phyloP scores from a whole-genome alignment of 2,329 filamentous ascomycete species.

The Aspergillus fructus region DNA sequence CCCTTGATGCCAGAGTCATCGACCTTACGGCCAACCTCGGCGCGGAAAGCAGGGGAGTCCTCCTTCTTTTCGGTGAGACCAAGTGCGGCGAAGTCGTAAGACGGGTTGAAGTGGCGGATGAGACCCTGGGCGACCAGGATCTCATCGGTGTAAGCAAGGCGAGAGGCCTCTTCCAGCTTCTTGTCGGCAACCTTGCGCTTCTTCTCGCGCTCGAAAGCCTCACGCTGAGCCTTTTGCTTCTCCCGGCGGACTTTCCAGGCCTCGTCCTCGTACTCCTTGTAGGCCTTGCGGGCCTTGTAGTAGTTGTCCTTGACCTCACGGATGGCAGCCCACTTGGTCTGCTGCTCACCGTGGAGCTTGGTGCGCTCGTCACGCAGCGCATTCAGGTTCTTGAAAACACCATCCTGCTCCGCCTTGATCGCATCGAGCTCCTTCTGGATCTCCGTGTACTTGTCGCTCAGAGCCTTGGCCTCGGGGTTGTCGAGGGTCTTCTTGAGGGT shows the following conservation, averaged over 20 bases:
- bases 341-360: conserved; percentile 79
- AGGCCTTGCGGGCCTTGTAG: conserved; percentile 79
- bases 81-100: conserved; percentile 66
- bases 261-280: conserved; percentile 78
- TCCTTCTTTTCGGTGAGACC: conserved; percentile 48
- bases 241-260: conserved; percentile 73
- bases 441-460: conserved; percentile 81
- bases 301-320: conserved; percentile 88
- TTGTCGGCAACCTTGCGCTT: conserved; percentile 55
- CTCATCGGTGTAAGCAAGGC: conserved; percentile 88
- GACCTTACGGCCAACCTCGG: conserved; percentile 77
- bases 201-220: conserved; percentile 49
- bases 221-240: conserved; percentile 77
- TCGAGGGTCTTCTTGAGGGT: conserved; percentile 86
- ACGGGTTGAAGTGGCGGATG: conserved; percentile 87
- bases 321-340: conserved; percentile 78
- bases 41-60: conserved; percentile 68
- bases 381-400: conserved; percentile 84
- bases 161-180: conserved; percentile 53
- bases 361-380: conserved; percentile 80
- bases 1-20: conserved; percentile 85
- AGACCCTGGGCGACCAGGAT: conserved; percentile 85
- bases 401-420: conserved; percentile 90
- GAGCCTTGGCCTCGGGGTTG: conserved; percentile 84
- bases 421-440: conserved; percentile 84